phyloP scores from a whole-genome alignment of 164 flowering plant genomes.

The Liquidambar formosana region DNA sequence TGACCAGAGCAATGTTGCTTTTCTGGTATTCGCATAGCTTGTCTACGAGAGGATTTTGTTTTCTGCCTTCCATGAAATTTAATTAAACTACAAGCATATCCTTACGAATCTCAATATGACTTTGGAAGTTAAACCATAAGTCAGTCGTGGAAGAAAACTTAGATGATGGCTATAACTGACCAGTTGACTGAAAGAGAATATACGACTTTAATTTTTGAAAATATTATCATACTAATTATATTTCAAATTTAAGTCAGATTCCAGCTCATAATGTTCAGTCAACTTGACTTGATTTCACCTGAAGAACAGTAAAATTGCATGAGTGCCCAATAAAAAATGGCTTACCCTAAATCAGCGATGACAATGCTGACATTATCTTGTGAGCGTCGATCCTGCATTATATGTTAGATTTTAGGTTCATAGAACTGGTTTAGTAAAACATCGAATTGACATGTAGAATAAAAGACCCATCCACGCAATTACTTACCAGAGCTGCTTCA shows the following conservation, averaged over 20 bases:
- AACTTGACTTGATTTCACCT: neutral
- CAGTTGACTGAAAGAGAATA: too few species aligned
- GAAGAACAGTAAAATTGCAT: neutral
- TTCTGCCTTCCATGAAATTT: neutral
- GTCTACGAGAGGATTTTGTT: neutral
- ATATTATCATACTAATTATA: too few species aligned
- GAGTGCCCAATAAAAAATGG: conserved; percentile 4
- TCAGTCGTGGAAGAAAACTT: too few species aligned
- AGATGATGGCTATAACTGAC: too few species aligned
- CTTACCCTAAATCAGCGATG: conserved; percentile 92
- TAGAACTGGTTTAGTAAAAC: neutral
- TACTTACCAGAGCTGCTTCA: conserved; percentile 68
- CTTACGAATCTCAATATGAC: neutral
- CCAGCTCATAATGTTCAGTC: too few species aligned
- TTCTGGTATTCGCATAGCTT: neutral
- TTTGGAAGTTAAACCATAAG: too few species aligned
- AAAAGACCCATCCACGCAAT: neutral
- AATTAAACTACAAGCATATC: neutral
- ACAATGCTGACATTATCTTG: conserved; percentile 91
- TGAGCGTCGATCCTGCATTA: conserved; percentile 66
- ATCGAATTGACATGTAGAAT: neutral
- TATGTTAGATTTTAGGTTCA: neutral
- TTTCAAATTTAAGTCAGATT: too few species aligned
- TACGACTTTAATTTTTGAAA: too few species aligned
- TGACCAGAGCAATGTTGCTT: neutral